Evolutionary conservation across 495 filamentous ascomycete species (phyloP), one percentile per base, ranked within the genome.

Genomic region (Xylaria scruposa): DNA sequence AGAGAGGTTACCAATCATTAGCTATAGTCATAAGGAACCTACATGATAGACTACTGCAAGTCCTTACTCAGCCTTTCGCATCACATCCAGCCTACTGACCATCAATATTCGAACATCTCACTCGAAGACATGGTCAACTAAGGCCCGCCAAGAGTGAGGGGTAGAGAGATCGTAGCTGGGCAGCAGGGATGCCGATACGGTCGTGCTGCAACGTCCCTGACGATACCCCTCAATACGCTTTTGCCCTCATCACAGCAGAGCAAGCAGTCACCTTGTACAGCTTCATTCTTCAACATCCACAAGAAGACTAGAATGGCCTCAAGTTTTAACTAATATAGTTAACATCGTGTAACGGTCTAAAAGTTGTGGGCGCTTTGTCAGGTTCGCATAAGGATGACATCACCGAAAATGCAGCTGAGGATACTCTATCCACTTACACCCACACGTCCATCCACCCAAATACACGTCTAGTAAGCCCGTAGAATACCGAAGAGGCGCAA

Each of bases 381-480:
- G 36, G 65, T 17, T 19, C 49, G 31, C 65, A 67, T 67, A 56
- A 44, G 31, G n/a, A 64, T 70, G 68, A 70, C 68, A 70, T 70
- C 68, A 70, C 46, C 5, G 3, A 58, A 19, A 51, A 54, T n/a
- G 60, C 58, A 62, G 58, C 67, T 51, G 67, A 42, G 42, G 40
- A 46, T 36, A 21, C 67, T 36, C 21, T 49, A 70, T 49, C 67
- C 67, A 70, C 54, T 51, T 49, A 46, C 67, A 49, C 24, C 67
- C 54, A 47, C 67, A 47, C 49, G 54, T 61, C 17, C n/a, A 38
- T 66, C 29, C 47, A 67, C 47, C 65, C 65, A 44, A 36, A 44
- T 56, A 58, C 36, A 46, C 40, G 2, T 46, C 53, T 47, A 19
- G 10, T 47, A 68, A 42, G 38, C 24, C 67, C 53, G 53, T 60